Evolutionary conservation across 495 filamentous ascomycete species (phyloP), one percentile per base, ranked within the genome.

Genomic region (Penicillium pulvis): DNA sequence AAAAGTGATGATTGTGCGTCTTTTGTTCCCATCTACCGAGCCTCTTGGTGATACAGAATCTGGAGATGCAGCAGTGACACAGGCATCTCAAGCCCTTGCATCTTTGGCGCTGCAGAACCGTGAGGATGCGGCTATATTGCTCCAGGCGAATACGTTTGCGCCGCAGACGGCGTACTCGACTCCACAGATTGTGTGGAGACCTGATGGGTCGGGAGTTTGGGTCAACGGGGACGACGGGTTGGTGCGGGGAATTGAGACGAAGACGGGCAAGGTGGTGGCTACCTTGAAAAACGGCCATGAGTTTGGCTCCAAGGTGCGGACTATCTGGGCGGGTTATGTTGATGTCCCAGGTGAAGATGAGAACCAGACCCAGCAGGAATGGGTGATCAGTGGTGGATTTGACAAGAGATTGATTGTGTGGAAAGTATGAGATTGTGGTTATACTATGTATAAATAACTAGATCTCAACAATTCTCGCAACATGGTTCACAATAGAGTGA

Each of bases 201-300:
- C 86, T 5, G 77, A 85, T 63, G 86, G 85, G 1, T 80, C 73
- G 28, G 87, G 87, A 1, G 67, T 90, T 6, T 90, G 84, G 83
- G 85, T 89, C 1, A 90, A 87, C 70, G 83, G 83, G 10, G 87
- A 90, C 64, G 87, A 90, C 70, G 87, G 87, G 0, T 69, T 83
- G 14, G 74, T 90, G 55, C 75, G 87, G 17, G 87, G 87, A 4
- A 67, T 90, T 35, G 87, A 90, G 67, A 76, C 75, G 2, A 81
- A 69, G 58, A 85, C 79, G 2, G 87, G 87, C 17, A 89, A 83
- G 71, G 68, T 87, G 4, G 67, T 81, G 36, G 61, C 67, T 19
- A 74, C 58, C 26, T 60, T 90, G 53, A 76, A 76, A 52, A 72
- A 77, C 41, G 84, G 81, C 0, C 85, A 88, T 75, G 79, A 83